Evolutionary conservation across 805 yeast genomes (phyloP).

Genomic region (Debaryomyces hansenii): DNA sequence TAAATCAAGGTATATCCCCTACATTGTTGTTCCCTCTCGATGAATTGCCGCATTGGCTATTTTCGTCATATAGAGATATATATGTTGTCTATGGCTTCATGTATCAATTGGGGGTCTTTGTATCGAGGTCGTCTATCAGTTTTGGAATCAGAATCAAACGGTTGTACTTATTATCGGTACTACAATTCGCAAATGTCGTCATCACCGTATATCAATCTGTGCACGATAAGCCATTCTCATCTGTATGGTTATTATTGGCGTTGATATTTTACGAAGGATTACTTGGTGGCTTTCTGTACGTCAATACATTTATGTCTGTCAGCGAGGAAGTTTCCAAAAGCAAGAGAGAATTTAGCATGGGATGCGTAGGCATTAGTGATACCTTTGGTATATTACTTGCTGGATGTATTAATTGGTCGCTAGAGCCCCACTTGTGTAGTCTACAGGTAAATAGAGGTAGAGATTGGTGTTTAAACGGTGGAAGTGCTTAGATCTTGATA

Average conservation of each 20-base stretch:
- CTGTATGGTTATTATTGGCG: constrained; percentile 59
- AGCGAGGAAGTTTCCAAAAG: constrained; percentile 53
- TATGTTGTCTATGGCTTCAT: constrained; percentile 89
- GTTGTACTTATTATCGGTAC: constrained; percentile 59
- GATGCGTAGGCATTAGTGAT: constrained; percentile 51
- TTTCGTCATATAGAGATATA: constrained; percentile 71
- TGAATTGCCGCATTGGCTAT: constrained; percentile 58
- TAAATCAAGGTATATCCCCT: constrained; percentile 91
- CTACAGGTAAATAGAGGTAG: constrained; percentile 72
- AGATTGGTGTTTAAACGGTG: constrained; percentile 62
- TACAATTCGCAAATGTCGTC: constrained; percentile 66
- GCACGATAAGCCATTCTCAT: constrained; percentile 52
- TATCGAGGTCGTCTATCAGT: constrained; percentile 81
- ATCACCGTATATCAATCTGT: constrained; percentile 66
- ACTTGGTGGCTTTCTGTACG: constrained; percentile 87
- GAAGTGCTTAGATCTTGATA: not conserved
- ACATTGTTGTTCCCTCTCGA: constrained; percentile 77
- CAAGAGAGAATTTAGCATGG: constrained; percentile 36
- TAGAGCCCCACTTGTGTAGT: constrained; percentile 72
- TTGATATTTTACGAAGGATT: constrained; percentile 84
- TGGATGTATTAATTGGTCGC: constrained; percentile 68
- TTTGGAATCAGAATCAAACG: constrained; percentile 56
- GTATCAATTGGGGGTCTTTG: constrained; percentile 89
- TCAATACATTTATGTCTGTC: constrained; percentile 81
- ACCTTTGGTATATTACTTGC: constrained; percentile 83